Base-by-base conservation (phyloP, 2,329 filamentous ascomycete genomes). In the Colletotrichum gigasporum region DNA sequence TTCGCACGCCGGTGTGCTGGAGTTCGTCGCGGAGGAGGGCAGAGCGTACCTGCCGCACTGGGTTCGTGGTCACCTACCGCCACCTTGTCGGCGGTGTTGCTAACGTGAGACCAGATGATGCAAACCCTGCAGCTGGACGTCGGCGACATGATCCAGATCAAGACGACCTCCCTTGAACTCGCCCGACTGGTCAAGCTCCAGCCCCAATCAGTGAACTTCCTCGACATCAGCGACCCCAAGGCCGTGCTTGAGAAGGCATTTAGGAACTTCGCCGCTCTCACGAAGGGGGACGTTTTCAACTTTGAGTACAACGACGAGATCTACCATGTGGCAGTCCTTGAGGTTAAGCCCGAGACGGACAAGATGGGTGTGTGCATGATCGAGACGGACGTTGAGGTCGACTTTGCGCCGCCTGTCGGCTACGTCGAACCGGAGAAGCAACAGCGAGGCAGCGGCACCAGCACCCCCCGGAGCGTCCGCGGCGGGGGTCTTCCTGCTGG, bases 21-120 rank as follows among this genome's bases (percentile, higher is more conserved):
- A 99, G 78, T 99, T 99, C 74, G 96, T 97, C 60, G 96, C 96
- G 4, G 96, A 99, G 75, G 96, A 99, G 78, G 96, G 96, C 51
- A 92, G 96, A 75, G 94, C 96, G 56, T 99, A 99, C 79, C 85
- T 99, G 66, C 96, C 96, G 30, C 93, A 94, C 78, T 99, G 96
- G 95, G 92, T 94, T 81, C 68, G 85, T 78, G 64, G 2, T 26
- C 9, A 0, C 4, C 41, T 42, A 48, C 8, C 5, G 39, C 20
- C 4, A 12, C 4, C 2, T 32, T 10, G 30, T 12, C 6, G 24
- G 16, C 14, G 18, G 18, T 6, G 16, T 26, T 37, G 16, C 57
- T 67, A 11, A 50, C 37, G 2, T 7, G 22, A 51, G 7, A 37
- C 44, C 71, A 96, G 93, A 91, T 98, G 82, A 98, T 99, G 96